Percentiles rank a stretch among this genome's conserved stretches.
Conservation (phyloP, 23 red algal species). For the Pyropia yezoensis region DNA sequence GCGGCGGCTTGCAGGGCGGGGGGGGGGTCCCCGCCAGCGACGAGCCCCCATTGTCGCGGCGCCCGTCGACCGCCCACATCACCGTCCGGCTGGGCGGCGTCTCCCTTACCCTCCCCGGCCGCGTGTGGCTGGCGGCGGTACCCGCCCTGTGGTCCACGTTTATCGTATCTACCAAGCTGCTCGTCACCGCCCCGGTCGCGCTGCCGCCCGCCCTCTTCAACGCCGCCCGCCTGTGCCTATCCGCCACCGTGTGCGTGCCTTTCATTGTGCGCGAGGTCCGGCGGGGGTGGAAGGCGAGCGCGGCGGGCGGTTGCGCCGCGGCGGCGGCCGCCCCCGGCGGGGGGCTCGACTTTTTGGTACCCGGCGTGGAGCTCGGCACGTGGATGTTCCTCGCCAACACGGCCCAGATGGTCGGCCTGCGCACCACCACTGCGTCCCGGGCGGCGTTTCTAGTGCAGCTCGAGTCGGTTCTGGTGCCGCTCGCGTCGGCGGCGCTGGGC, state of each 20-base stretch:
- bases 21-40: no score
- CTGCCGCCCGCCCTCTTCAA: constrained; percentile 25
- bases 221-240: constrained; percentile 18
- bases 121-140: no score
- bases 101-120: background rate
- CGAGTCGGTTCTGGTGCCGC: constrained; percentile 68
- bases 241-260: constrained; percentile 20
- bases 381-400: constrained; percentile 67
- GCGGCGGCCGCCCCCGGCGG: no score
- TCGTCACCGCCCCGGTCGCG: constrained; percentile 5
- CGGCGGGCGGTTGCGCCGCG: no score
- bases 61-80: no score
- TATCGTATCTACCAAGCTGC: no score
- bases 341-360: background rate
- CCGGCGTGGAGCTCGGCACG: constrained; percentile 72
- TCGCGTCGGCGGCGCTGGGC: constrained; percentile 22
- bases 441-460: constrained; percentile 83
- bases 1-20: no score
- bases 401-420: constrained; percentile 48
- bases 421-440: constrained; percentile 63
- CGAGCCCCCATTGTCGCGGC: no score
- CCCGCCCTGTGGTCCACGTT: no score
- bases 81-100: constrained; percentile 2
- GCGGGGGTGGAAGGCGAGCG: no score
- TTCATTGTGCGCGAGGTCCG: constrained; percentile 8